Evolutionary conservation across 1,139 yeast genomes (phyloP), one percentile per base, ranked within the genome.

Genomic region (Geotrichum histeridarum): DNA sequence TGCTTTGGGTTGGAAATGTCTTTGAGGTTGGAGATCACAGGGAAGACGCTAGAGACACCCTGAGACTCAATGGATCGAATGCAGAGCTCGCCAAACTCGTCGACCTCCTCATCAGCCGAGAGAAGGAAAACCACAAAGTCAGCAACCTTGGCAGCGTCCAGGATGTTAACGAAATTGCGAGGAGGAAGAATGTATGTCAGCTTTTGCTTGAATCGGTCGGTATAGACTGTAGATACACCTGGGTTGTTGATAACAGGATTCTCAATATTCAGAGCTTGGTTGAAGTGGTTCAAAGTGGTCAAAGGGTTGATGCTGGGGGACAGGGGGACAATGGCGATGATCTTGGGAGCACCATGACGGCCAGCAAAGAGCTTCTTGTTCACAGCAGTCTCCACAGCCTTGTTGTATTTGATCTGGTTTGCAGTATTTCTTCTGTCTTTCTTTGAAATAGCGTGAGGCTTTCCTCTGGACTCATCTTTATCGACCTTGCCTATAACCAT

Each of bases 101-200:
- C 91, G 45, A 91, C 95, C 71, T 93, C 98, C 54, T 83, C 80
- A 17, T 80, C 74, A 7, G 96, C 96, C 51, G 96, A 88, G 47
- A 93, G 74, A 15, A 90, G 95, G 68, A 93, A 86, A 0, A 94
- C 73, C 1, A 90, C 94, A 67, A 82, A 89, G 71, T 94, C 99
- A 0, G 98, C 84, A 2, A 87, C 81, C 66, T 88, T 87, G 32
- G 95, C 90, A 36, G 95, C 85, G 71, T 94, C 99, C 56, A 94
- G 69, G 42, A 93, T 77, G 15, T 86, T 75, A 41, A 88, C 70
- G 55, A 90, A 78, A 65, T 85, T 80, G 48, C 75, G 70, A 70
- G 79, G 80, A 61, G 86, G 85, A 27, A 90, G 72, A 30, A 93
- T 78, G 58, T 89, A 76, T 64, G 88, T 86, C 56, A 93, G 67